phyloP scores from a whole-genome alignment of 495 filamentous ascomycete genomes.

The Penicillium tannophilum region DNA sequence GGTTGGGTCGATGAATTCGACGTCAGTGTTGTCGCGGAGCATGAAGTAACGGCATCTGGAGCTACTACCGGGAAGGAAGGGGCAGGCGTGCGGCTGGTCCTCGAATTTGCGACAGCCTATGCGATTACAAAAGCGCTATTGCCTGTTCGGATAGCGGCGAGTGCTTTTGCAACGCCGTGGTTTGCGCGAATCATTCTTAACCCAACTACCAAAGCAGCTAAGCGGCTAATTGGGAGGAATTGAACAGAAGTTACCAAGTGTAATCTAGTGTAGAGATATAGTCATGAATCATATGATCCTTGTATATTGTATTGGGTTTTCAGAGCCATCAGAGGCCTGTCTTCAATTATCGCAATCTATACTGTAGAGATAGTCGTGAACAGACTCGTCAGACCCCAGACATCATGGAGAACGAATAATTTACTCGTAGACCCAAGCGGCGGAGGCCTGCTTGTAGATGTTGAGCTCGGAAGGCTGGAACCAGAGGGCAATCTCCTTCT shows the following conservation, averaged over 20 bases:
- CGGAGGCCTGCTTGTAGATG: constrained; percentile 74
- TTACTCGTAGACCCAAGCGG: constrained; percentile 94
- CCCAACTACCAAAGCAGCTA: constrained; percentile 41
- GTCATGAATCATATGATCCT: constrained; percentile 23
- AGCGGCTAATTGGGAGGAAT: constrained; percentile 41
- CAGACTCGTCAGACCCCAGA: constrained; percentile 19
- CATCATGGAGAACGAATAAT: constrained; percentile 32
- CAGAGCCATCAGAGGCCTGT: constrained; percentile 30
- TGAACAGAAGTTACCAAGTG: constrained; percentile 15
- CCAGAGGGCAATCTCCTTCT: constrained; percentile 99
- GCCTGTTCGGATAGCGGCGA: constrained; percentile 71
- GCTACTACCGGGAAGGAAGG: constrained; percentile 13
- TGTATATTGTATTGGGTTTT: constrained; percentile 29
- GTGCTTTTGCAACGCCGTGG: constrained; percentile 92
- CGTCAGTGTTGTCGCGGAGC: constrained; percentile 32
- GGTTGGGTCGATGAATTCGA: constrained; percentile 60
- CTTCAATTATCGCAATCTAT: constrained; percentile 28
- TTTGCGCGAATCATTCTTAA: constrained; percentile 72
- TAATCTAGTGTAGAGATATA: constrained; percentile 5
- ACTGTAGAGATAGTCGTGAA: constrained; percentile 14
- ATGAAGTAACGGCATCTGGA: constrained; percentile 20
- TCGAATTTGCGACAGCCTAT: constrained; percentile 83
- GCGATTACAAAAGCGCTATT: constrained; percentile 83
- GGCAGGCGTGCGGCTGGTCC: constrained; percentile 54
- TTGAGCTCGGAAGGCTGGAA: constrained; percentile 84